Evolutionary conservation across 495 filamentous ascomycete genomes (phyloP).

Genomic region (Trichodelitschia bisporula): DNA sequence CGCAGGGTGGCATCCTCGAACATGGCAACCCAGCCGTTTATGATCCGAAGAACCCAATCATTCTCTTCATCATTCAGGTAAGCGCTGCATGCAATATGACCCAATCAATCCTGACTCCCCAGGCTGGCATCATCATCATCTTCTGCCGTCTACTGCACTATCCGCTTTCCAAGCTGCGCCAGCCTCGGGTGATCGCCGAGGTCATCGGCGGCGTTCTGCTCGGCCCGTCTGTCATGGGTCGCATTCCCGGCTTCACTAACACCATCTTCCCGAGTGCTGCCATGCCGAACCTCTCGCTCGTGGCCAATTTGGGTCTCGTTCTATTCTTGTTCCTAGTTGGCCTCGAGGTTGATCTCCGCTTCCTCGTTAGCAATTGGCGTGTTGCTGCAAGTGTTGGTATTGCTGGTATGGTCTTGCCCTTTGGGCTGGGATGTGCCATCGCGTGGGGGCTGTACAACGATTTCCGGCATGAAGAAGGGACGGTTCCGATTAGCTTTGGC

Average conservation of each 20-base stretch:
- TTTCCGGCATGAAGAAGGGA: slow-evolving; percentile 39
- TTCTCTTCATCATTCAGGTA: slow-evolving; percentile 88
- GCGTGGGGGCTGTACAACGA: slow-evolving; percentile 68
- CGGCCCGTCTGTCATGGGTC: slow-evolving; percentile 67
- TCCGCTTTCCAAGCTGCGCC: slow-evolving; percentile 65
- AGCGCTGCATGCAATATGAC: too few species aligned
- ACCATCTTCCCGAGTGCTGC: slow-evolving; percentile 54
- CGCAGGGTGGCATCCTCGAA: slow-evolving; percentile 49
- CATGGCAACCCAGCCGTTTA: slow-evolving; percentile 48
- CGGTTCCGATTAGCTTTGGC: slow-evolving; percentile 44
- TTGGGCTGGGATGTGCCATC: slow-evolving; percentile 44
- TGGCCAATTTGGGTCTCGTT: slow-evolving; percentile 74
- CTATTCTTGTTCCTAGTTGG: slow-evolving; percentile 86
- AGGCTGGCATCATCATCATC: slow-evolving; percentile 77
- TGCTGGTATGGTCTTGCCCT: slow-evolving; percentile 68
- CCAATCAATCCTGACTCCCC: slow-evolving; percentile 5
- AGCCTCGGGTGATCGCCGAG: slow-evolving; percentile 88
- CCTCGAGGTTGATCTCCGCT: slow-evolving; percentile 74
- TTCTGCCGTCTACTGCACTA: slow-evolving; percentile 65
- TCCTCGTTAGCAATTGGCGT: slow-evolving; percentile 68
- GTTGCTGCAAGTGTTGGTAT: slow-evolving; percentile 60
- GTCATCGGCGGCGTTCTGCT: slow-evolving; percentile 82
- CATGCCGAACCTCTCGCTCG: slow-evolving; percentile 51
- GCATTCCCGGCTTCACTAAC: slow-evolving; percentile 53
- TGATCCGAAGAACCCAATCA: slow-evolving; percentile 61